phyloP scores from a whole-genome alignment of 805 yeast species.

The Cyberlindnera suaveolens region DNA sequence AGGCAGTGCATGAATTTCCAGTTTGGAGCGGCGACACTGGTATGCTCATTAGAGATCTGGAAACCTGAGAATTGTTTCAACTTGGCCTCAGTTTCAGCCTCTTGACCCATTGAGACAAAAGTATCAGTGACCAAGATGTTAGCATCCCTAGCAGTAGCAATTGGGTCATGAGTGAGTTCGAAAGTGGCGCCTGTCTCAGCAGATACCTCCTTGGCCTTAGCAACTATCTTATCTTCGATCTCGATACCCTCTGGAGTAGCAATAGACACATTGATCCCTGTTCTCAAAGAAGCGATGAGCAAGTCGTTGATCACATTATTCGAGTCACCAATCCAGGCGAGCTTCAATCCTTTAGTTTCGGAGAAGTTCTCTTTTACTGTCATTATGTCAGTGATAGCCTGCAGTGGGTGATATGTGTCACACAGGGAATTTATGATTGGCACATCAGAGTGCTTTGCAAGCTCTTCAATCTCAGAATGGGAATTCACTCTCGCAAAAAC shows the following conservation, averaged over 20 bases:
- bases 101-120: constrained; percentile 98
- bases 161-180: constrained; percentile 64
- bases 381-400: constrained; percentile 85
- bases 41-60: constrained; percentile 70
- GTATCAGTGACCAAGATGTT: constrained; percentile 91
- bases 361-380: constrained; percentile 80
- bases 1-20: constrained; percentile 98
- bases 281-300: constrained; percentile 77
- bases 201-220: constrained; percentile 49
- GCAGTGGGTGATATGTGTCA: constrained; percentile 90
- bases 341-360: constrained; percentile 51
- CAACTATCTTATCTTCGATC: constrained; percentile 48
- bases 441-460: constrained; percentile 73
- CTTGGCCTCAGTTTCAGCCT: constrained; percentile 63
- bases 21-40: constrained; percentile 50
- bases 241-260: constrained; percentile 80
- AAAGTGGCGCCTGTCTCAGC: constrained; percentile 44
- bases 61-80: constrained; percentile 79
- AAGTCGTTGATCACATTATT: constrained; percentile 94
- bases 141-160: constrained; percentile 65
- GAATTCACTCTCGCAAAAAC: constrained; percentile 92
- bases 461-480: constrained; percentile 74
- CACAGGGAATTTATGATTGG: constrained; percentile 93
- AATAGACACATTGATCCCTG: constrained; percentile 75
- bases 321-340: constrained; percentile 96